Base-by-base conservation (phyloP, 192 early-diverging fungal species). In the Thamnidium elegans region DNA sequence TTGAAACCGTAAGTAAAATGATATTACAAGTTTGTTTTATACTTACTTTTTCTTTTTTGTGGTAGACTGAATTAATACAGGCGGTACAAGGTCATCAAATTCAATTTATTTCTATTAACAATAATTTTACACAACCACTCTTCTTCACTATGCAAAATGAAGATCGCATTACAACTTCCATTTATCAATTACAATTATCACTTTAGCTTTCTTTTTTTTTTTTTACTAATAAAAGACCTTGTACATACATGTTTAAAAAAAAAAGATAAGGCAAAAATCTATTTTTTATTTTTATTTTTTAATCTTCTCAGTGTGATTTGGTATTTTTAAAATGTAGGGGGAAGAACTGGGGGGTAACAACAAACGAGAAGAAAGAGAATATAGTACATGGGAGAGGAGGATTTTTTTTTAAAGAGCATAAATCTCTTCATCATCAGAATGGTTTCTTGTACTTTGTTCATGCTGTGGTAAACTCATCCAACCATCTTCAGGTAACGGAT, bases 31-130 rank as follows among this genome's bases (percentile, higher is more conserved):
- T 19, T 1, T 47, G 23, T 15, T 47, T 5, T 17, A 7, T 17
- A 20, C 51, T 51, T 50, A 14, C 3, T 51, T 5, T 15, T 45
- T 47, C 55, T 50, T 19, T 7, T 9, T 19, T 21, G 10, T 14
- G 34, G 14, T 55, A 69, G 67, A n/a, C 11, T 6, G 59, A 62
- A 8, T 30, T 69, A 15, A 15, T 69, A 9, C 67, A 69, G 26
- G 50, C 50, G 3, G 62, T 69, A 43, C 42, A 32, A n/a, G 67
- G 67, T 0, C 13, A 62, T 52, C 48, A 48, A 19, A 69, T 69
- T 34, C 51, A 34, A n/a, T 69, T 48, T 47, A 26, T 69, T 19
- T 43, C 58, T 0, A 48, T 5, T 48, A 15, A 4, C 6, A 17
- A 9, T 13, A 13, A 48, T 14, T 15, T 48, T 13, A 48, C 14